Evolutionary conservation across 2,329 filamentous ascomycete genomes (phyloP).

Genomic region (Trichoderma endophyticum): DNA sequence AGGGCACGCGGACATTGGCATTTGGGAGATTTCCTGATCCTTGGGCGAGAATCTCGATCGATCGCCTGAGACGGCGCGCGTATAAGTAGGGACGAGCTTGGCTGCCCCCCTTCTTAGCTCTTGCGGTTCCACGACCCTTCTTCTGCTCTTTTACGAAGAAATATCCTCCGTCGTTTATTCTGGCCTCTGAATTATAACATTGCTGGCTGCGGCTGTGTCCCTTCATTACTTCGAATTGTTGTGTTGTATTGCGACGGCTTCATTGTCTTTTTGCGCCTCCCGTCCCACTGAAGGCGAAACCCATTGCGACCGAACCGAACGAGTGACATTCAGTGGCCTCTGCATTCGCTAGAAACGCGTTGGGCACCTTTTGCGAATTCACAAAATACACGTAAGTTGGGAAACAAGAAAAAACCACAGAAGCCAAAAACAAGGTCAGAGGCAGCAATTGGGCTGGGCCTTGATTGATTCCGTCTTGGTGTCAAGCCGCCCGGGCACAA

Average conservation of each 20-base stretch:
- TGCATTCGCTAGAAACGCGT: neutral
- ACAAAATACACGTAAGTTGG: neutral
- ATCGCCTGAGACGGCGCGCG: conserved; percentile 11
- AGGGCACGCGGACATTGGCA: neutral
- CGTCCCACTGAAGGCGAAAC: neutral
- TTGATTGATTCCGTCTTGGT: neutral
- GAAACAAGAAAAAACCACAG: neutral
- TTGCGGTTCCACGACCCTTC: neutral
- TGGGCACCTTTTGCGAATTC: neutral
- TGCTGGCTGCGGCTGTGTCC: neutral
- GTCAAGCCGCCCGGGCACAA: neutral
- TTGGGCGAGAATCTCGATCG: conserved; percentile 12
- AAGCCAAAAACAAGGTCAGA: neutral
- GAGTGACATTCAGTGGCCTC: neutral
- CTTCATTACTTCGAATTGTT: neutral
- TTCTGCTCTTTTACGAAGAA: neutral
- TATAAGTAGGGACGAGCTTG: neutral
- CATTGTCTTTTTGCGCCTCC: neutral
- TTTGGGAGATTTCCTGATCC: neutral
- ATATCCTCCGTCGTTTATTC: neutral
- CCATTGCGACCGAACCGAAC: neutral
- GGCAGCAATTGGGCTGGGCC: neutral
- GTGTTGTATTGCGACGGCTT: neutral
- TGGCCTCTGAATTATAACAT: neutral
- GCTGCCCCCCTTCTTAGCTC: neutral